Conservation (phyloP, 768 basidiomycete species). For the Obba rivulosa region DNA sequence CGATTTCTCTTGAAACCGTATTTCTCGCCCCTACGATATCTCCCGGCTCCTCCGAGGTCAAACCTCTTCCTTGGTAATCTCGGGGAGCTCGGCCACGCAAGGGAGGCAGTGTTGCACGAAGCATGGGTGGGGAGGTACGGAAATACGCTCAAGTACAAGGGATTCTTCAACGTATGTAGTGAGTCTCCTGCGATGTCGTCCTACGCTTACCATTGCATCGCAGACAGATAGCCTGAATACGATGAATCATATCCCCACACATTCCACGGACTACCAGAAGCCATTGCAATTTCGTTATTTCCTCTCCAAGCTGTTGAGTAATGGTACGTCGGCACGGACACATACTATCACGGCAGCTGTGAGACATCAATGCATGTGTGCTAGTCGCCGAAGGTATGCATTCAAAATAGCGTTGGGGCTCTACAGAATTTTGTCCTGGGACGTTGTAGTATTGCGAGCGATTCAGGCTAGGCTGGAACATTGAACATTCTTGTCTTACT, state of each 20-base stretch:
- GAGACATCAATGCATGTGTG: constrained; percentile 31
- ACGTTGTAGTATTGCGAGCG: too few species aligned
- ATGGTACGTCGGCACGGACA: constrained; percentile 18
- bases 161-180: constrained; percentile 5
- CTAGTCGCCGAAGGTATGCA: constrained; percentile 35
- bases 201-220: neutral
- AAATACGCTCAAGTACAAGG: constrained; percentile 7
- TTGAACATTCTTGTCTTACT: too few species aligned
- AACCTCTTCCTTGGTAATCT: constrained; percentile 48
- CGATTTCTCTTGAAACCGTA: too few species aligned
- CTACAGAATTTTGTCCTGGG: too few species aligned
- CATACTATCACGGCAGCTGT: neutral
- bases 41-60: constrained; percentile 45
- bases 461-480: too few species aligned
- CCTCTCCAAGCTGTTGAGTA: constrained; percentile 38
- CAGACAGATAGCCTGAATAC: constrained; percentile 21
- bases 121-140: constrained; percentile 10
- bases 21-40: constrained; percentile 29
- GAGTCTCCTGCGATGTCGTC: neutral
- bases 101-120: constrained; percentile 21
- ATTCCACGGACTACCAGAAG: constrained; percentile 54
- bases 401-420: too few species aligned
- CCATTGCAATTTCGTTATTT: constrained; percentile 32
- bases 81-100: constrained; percentile 37
- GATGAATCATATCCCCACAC: constrained; percentile 57